Conservation (phyloP, 2,329 filamentous ascomycete genomes). For the Pseudonectria foliicola region DNA sequence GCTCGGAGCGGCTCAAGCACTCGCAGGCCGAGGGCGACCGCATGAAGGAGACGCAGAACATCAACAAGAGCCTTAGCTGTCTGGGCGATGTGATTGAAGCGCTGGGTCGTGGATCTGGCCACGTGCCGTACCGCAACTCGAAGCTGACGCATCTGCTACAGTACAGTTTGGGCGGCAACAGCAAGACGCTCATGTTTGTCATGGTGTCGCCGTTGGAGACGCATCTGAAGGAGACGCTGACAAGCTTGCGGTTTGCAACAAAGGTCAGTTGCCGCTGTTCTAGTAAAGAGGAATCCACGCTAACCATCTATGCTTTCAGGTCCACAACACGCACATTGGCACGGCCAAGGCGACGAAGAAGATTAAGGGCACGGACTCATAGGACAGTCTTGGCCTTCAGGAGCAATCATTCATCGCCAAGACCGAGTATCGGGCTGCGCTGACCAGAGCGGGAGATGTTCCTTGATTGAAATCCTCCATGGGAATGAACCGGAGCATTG, state of each 20-base stretch:
- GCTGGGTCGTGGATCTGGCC: conserved; percentile 73
- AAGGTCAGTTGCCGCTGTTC: conserved; percentile 52
- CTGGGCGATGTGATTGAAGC: conserved; percentile 92
- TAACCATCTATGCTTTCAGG: conserved; percentile 35
- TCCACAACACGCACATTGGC: conserved; percentile 87
- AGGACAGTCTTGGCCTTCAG: conserved; percentile 10
- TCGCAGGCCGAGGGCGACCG: conserved; percentile 80
- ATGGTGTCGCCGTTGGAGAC: conserved; percentile 92
- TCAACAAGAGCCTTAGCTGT: conserved; percentile 91
- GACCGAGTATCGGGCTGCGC: conserved; percentile 1
- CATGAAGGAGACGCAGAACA: conserved; percentile 90
- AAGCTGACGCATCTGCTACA: conserved; percentile 95
- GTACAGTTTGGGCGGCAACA: conserved; percentile 90
- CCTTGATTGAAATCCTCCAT: no score
- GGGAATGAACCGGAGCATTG: no score
- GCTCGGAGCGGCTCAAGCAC: conserved; percentile 83
- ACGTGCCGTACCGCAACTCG: conserved; percentile 92
- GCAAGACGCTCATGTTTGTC: conserved; percentile 98
- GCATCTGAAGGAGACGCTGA: conserved; percentile 87
- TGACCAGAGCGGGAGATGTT: neutral
- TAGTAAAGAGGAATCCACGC: neutral
- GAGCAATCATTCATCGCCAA: conserved; percentile 3
- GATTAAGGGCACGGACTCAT: conserved; percentile 35
- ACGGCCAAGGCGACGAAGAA: conserved; percentile 73
- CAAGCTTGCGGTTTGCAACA: conserved; percentile 90